Evolutionary conservation across 495 filamentous ascomycete species (phyloP).

Genomic region (Aspergillus leporis): DNA sequence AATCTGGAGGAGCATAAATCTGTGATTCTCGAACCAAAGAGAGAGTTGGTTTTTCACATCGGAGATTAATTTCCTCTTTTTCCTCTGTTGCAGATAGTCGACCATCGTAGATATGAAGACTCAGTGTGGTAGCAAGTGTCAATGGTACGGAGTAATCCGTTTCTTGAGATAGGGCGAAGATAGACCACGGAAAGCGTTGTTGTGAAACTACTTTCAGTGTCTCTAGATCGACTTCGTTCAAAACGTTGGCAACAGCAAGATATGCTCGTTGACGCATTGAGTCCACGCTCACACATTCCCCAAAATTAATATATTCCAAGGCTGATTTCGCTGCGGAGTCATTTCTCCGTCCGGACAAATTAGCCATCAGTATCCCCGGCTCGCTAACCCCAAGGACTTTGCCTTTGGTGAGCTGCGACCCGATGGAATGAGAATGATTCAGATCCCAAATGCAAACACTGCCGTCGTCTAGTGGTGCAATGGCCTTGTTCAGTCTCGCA

Average conservation of each 20-base stretch:
- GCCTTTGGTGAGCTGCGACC: slow-evolving; percentile 52
- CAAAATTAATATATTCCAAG: slow-evolving; percentile 65
- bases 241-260: slow-evolving; percentile 71
- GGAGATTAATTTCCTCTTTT: slow-evolving; percentile 42
- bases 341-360: slow-evolving; percentile 45
- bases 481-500: slow-evolving; percentile 54
- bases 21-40: slow-evolving; percentile 30
- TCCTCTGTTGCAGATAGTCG: slow-evolving; percentile 50
- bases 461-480: slow-evolving; percentile 83
- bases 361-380: slow-evolving; percentile 61
- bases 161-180: slow-evolving; percentile 80
- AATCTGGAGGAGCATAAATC: slow-evolving; percentile 40
- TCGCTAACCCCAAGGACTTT: slow-evolving; percentile 63
- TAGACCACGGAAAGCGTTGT: slow-evolving; percentile 77
- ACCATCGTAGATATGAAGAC: slow-evolving; percentile 82
- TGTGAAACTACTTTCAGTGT: slow-evolving; percentile 71
- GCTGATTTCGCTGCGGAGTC: slow-evolving; percentile 39
- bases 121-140: slow-evolving; percentile 81
- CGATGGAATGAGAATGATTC: slow-evolving; percentile 52
- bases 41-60: slow-evolving; percentile 37
- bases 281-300: slow-evolving; percentile 84
- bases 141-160: slow-evolving; percentile 67
- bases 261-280: slow-evolving; percentile 68
- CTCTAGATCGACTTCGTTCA: slow-evolving; percentile 82
- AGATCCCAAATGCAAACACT: slow-evolving; percentile 85